These are phyloP conservation scores for Lachnellula arida DNA, from an alignment of 2,329 filamentous ascomycete species.

Conservation along the genomic window DNA sequence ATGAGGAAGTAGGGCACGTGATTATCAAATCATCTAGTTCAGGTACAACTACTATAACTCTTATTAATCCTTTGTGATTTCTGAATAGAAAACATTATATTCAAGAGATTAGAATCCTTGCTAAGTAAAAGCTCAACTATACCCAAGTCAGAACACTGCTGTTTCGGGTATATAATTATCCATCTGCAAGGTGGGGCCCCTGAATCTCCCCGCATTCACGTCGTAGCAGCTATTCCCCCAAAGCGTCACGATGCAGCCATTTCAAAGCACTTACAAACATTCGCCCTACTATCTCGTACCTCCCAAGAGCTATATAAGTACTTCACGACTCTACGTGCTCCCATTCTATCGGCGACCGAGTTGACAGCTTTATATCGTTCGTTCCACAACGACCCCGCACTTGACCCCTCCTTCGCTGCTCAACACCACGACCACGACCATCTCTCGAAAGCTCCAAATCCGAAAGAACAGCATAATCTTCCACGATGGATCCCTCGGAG, in stretches of 20 bases:
- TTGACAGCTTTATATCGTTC: not conserved
- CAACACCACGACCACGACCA: not conserved
- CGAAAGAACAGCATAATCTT: not conserved
- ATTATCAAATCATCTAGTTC: too few relatives aligned
- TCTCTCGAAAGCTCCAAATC: not conserved
- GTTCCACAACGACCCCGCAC: not conserved
- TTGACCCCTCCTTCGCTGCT: not conserved
- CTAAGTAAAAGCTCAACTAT: too few relatives aligned
- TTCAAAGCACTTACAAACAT: not conserved
- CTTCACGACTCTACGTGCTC: too few relatives aligned
- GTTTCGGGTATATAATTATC: not conserved
- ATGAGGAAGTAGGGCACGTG: too few relatives aligned
- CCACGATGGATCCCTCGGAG: conserved; percentile 19
- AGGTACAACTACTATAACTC: too few relatives aligned
- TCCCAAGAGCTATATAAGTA: not conserved
- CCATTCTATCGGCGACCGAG: not conserved
- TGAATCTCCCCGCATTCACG: not conserved
- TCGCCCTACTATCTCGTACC: not conserved
- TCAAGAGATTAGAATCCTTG: too few relatives aligned
- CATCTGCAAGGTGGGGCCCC: not conserved
- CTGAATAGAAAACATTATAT: too few relatives aligned
- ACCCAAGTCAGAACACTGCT: too few relatives aligned
- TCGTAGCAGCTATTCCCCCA: not conserved
- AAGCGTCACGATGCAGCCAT: not conserved
- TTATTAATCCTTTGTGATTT: too few relatives aligned